A percentile compares a stretch with the other conserved stretches of the same genome.
Evolutionary conservation across 1,284 basidiomycete species (phyloP).

Genomic region (Porodaedalea pini): DNA sequence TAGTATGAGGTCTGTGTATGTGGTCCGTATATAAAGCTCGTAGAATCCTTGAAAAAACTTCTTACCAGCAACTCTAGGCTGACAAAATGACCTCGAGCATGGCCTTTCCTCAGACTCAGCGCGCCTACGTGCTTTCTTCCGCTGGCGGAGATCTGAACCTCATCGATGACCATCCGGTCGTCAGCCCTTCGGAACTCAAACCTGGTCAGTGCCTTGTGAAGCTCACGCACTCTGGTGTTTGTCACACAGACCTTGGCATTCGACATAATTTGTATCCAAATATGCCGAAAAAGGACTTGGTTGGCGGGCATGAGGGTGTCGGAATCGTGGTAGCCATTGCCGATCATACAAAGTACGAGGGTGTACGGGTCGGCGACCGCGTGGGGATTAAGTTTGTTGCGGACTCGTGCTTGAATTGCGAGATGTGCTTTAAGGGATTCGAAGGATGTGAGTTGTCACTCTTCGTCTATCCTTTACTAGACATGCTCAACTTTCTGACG

Average conservation of each 20-base stretch:
- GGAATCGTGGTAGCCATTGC: constrained; percentile 78
- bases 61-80: no score
- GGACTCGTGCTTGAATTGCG: constrained; percentile 66
- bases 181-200: constrained; percentile 59
- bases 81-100: no score
- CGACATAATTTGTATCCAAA: constrained; percentile 72
- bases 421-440: constrained; percentile 67
- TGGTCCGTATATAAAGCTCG: no score
- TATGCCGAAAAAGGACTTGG: no score
- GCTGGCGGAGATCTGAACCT: constrained; percentile 19
- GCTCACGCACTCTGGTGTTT: constrained; percentile 69
- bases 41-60: no score
- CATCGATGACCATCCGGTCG: constrained; percentile 51
- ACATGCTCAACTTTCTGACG: background rate
- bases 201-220: constrained; percentile 82
- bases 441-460: constrained; percentile 57
- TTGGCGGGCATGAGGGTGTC: constrained; percentile 85
- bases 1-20: no score
- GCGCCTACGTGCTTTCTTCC: constrained; percentile 28
- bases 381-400: constrained; percentile 90
- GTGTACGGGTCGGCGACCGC: constrained; percentile 70
- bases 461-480: background rate
- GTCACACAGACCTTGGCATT: constrained; percentile 74
- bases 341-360: constrained; percentile 54
- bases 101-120: constrained; percentile 31